phyloP scores from a whole-genome alignment of 1,284 basidiomycete species.

The Apiotrichum porosum region DNA sequence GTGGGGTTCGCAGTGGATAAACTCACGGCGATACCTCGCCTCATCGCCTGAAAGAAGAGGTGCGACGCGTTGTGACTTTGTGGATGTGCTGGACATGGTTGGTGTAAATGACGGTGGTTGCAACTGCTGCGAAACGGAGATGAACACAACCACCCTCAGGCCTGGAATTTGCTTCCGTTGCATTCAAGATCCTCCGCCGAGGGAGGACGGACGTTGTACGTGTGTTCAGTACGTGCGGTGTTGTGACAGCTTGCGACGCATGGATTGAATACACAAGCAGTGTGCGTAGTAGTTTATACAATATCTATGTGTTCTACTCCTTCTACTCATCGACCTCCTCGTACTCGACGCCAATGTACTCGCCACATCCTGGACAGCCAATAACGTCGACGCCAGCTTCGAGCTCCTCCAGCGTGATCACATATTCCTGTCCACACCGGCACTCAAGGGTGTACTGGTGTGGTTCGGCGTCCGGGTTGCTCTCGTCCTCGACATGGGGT shows the following conservation, averaged over 20 bases:
- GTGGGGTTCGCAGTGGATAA: background rate
- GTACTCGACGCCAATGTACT: slow-evolving; percentile 49
- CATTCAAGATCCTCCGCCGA: too few relatives aligned
- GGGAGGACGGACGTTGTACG: too few relatives aligned
- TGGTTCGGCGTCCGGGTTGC: slow-evolving; percentile 20
- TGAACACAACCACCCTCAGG: too few relatives aligned
- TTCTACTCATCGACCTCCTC: slow-evolving; percentile 40
- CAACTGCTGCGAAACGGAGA: too few relatives aligned
- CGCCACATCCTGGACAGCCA: slow-evolving; percentile 50
- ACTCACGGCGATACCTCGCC: slow-evolving; percentile 18
- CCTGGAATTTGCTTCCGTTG: too few relatives aligned
- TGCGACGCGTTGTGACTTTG: slow-evolving; percentile 4
- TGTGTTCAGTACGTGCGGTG: too few relatives aligned
- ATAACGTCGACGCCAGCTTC: slow-evolving; percentile 49
- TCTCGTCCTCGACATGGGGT: slow-evolving; percentile 12
- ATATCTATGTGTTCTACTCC: slow-evolving; percentile 16
- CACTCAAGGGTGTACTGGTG: slow-evolving; percentile 46
- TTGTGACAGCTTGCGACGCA: too few relatives aligned
- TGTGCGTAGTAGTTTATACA: too few relatives aligned
- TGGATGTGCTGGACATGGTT: background rate
- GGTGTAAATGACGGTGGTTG: too few relatives aligned
- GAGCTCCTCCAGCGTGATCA: slow-evolving; percentile 44
- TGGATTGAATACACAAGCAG: too few relatives aligned
- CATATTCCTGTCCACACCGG: slow-evolving; percentile 45
- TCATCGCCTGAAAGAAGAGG: slow-evolving; percentile 19